Base-by-base conservation (phyloP, 148 eudicot species). In the Rhododendron henanense region DNA sequence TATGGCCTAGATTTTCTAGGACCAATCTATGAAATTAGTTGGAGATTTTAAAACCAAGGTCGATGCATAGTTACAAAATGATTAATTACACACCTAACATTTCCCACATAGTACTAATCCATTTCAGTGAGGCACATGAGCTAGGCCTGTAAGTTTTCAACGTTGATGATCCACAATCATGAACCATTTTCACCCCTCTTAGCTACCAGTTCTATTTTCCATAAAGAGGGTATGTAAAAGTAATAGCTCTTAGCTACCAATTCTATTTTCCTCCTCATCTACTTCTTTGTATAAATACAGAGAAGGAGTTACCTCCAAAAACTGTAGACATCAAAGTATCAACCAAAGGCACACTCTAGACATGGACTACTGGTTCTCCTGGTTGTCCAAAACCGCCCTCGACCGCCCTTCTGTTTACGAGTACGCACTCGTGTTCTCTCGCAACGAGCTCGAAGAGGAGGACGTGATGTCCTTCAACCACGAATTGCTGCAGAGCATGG, bases 401-500 rank as follows among this genome's bases (percentile, higher is more conserved):
- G 90, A 91, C 28, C 90, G 87, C 19, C 1, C 82, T 0, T 79
- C 82, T 15, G 33, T 74, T 0, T 86, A 87, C 55, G 88, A 91
- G 59, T 91, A 91, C 47, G 89, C 89, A 0, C 78, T 88, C 10
- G 13, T 53, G 7, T 88, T 91, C 63, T 71, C 87, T 0, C 86
- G 87, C 25, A 89, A 89, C 48, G 89, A 91, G 91, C 90, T 91
- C 16, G 81, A 86, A 50, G 78, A 85, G 63, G 91, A 89, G 28
- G 91, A 91, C 21, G 1, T 88, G n/a, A 3, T n/a, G 25, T 48
- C 87, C 85, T 91, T 91, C 90, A 89, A 86, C 85, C 91, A 91
- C 55, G 92, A 91, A 14, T 91, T 91, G 28, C 92, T 91, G 2
- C 90, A 87, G 33, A 89, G 91, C 82, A 39, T 91, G 83, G 92